Conservation (phyloP, 1,139 yeast genomes). For the Wickerhamiella infanticola region DNA sequence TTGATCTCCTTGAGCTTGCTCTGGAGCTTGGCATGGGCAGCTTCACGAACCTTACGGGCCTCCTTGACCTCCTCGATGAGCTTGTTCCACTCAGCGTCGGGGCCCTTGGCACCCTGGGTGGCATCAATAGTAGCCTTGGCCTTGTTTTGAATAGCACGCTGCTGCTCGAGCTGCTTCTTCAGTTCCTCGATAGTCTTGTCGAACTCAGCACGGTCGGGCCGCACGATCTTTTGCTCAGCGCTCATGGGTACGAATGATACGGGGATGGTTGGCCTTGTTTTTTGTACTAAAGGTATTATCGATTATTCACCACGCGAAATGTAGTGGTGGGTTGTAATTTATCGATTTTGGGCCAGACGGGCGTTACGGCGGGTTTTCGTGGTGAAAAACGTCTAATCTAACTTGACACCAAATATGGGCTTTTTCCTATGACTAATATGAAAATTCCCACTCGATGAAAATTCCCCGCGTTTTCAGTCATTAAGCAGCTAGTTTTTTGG, state of each 20-base stretch:
- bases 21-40: conserved; percentile 26
- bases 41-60: conserved; percentile 43
- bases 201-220: conserved; percentile 30
- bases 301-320: too few relatives aligned
- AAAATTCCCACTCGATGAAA: too few relatives aligned
- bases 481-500: too few relatives aligned
- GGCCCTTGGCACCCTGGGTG: conserved; percentile 12
- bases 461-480: too few relatives aligned
- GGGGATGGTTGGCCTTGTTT: too few relatives aligned
- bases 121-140: conserved; percentile 19
- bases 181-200: conserved; percentile 61
- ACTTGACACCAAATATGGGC: too few relatives aligned
- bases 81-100: conserved; percentile 40
- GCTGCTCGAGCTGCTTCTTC: conserved; percentile 31
- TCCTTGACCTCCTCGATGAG: conserved; percentile 52
- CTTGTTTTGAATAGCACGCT: conserved; percentile 18
- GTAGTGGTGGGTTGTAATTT: too few relatives aligned
- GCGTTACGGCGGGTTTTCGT: too few relatives aligned
- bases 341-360: too few relatives aligned
- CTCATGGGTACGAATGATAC: not conserved
- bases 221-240: conserved; percentile 3
- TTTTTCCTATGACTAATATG: too few relatives aligned
- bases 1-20: conserved; percentile 61
- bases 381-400: too few relatives aligned
- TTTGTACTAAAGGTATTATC: too few relatives aligned